Conservation (phyloP, 2,329 filamentous ascomycete species). For the Raffaelea deltoideospora region DNA sequence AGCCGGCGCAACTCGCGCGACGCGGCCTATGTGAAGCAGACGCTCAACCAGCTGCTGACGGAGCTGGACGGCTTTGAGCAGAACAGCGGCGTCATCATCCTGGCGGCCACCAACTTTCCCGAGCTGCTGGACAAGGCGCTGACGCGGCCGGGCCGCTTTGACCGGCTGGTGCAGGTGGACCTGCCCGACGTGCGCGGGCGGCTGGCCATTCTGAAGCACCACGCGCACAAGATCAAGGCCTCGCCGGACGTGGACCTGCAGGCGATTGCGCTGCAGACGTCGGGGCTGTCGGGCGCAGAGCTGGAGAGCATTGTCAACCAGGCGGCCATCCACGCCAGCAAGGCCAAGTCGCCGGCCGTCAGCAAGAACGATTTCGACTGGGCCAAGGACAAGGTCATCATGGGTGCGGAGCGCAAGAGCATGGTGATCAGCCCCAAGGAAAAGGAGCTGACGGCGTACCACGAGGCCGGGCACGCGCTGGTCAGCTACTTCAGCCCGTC, state of each 20-base stretch:
- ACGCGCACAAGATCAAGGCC: conserved; percentile 81
- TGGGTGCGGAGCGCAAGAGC: conserved; percentile 84
- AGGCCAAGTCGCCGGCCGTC: conserved; percentile 63
- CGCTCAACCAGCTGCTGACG: conserved; percentile 89
- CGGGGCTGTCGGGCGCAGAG: conserved; percentile 88
- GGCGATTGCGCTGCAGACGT: conserved; percentile 71
- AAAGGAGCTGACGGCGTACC: conserved; percentile 92
- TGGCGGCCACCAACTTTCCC: conserved; percentile 92
- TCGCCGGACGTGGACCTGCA: conserved; percentile 68
- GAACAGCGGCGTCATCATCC: conserved; percentile 84
- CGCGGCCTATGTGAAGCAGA: conserved; percentile 92
- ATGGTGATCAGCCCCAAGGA: conserved; percentile 87
- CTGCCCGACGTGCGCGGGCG: conserved; percentile 88
- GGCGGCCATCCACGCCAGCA: conserved; percentile 86
- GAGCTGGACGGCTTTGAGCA: conserved; percentile 96
- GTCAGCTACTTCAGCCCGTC: conserved; percentile 69
- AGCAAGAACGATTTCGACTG: conserved; percentile 76
- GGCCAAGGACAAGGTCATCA: conserved; percentile 96
- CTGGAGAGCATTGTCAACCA: conserved; percentile 95
- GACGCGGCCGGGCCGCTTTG: conserved; percentile 86
- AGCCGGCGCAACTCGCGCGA: conserved; percentile 87
- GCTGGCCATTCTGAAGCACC: conserved; percentile 82
- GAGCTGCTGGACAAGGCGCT: conserved; percentile 89
- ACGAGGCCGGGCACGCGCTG: conserved; percentile 91
- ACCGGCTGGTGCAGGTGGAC: conserved; percentile 77